These are phyloP conservation scores for Coprinopsis strossmayeri DNA, from an alignment of 768 basidiomycete species.

Conservation along the genomic window DNA sequence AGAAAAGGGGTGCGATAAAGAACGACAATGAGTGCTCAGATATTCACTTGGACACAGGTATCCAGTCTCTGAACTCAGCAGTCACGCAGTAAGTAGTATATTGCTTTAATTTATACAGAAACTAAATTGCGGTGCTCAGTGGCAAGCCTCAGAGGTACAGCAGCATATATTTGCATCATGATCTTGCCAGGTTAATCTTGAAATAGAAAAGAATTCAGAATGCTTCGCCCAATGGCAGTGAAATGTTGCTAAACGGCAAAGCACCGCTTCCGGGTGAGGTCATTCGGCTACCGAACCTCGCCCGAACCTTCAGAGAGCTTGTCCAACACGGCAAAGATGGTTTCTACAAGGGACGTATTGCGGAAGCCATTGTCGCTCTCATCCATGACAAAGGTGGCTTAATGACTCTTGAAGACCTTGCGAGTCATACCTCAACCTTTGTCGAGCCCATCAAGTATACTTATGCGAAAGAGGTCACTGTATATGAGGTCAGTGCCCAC, in stretches of 20 bases:
- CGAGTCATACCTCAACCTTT: constrained; percentile 68
- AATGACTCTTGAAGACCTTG: constrained; percentile 92
- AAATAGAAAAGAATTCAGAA: constrained; percentile 52
- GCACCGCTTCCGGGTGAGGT: constrained; percentile 85
- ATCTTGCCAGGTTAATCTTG: background rate
- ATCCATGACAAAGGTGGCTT: constrained; percentile 83
- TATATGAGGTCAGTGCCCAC: constrained; percentile 67
- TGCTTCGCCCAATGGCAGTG: constrained; percentile 79
- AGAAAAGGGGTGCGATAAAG: constrained; percentile 67
- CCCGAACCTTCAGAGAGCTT: constrained; percentile 74
- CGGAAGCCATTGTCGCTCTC: constrained; percentile 83
- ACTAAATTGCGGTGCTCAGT: too few relatives aligned
- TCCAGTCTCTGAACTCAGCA: constrained; percentile 82
- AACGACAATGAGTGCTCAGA: background rate
- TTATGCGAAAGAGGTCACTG: constrained; percentile 76
- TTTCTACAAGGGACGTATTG: constrained; percentile 89
- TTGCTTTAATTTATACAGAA: background rate
- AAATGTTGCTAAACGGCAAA: constrained; percentile 81
- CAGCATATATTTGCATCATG: background rate
- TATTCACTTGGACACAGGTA: constrained; percentile 37
- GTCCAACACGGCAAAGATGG: constrained; percentile 83
- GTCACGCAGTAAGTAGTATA: constrained; percentile 36
- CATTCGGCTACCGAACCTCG: constrained; percentile 75
- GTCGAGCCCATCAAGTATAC: constrained; percentile 92
- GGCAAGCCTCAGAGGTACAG: constrained; percentile 51